Conservation (phyloP, 78 protist genomes). For the Pirum gemmata region DNA sequence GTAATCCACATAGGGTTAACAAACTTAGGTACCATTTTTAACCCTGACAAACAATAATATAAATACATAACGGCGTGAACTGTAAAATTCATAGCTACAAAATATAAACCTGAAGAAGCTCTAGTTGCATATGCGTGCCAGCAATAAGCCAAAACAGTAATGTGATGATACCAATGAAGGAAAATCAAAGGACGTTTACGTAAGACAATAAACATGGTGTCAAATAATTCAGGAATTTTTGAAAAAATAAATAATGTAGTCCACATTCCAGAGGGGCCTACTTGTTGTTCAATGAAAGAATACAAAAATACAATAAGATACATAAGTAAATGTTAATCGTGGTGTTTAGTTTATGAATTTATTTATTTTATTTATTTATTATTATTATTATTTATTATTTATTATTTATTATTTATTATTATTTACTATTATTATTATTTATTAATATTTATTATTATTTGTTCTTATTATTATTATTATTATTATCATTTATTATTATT, state of each 20-base stretch:
- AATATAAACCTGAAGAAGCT: conserved; percentile 50
- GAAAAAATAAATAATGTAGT: conserved; percentile 33
- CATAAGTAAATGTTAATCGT: not conserved
- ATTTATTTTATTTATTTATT: no score
- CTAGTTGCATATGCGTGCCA: conserved; percentile 54
- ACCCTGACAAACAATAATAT: conserved; percentile 39
- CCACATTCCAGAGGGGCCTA: conserved; percentile 24
- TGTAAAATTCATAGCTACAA: conserved; percentile 52
- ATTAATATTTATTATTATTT: no score
- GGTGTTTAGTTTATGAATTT: not conserved
- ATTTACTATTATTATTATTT: no score
- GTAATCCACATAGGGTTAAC: conserved; percentile 26
- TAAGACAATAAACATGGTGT: conserved; percentile 45
- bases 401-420: no score
- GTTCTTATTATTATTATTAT: no score
- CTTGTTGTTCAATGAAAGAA: no score
- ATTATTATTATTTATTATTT: no score
- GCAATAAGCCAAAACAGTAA: conserved; percentile 55
- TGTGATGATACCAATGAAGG: conserved; percentile 74
- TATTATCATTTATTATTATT: no score
- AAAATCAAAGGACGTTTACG: conserved; percentile 49
- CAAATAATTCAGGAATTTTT: conserved; percentile 51
- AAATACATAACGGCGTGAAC: conserved; percentile 71
- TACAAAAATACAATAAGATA: no score
- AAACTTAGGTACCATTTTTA: not conserved